These are phyloP conservation scores for Emergomyces orientalis DNA, from an alignment of 2,329 filamentous ascomycete species.

Conservation along the genomic window DNA sequence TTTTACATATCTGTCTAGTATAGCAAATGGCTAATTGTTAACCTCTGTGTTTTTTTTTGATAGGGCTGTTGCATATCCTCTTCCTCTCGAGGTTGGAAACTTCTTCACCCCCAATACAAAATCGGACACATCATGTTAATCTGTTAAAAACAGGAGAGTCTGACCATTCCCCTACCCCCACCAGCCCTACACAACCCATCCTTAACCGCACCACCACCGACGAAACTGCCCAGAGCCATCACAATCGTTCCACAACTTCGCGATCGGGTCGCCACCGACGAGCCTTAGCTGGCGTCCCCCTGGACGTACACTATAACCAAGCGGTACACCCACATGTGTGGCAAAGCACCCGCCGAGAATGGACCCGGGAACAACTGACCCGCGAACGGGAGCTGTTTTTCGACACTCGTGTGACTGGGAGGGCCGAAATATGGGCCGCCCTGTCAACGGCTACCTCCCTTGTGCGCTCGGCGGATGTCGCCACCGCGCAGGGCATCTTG, in stretches of 20 bases:
- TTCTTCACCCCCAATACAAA: not conserved
- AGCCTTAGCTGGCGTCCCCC: slow-evolving; percentile 22
- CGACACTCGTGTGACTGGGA: slow-evolving; percentile 74
- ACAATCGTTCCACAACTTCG: slow-evolving; percentile 8
- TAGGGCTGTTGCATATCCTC: slow-evolving; percentile 35
- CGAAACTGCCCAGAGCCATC: slow-evolving; percentile 10
- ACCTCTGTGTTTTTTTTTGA: not conserved
- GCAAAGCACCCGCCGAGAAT: slow-evolving; percentile 53
- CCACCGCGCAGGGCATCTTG: slow-evolving; percentile 70
- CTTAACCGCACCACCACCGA: slow-evolving; percentile 11
- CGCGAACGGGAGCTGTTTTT: slow-evolving; percentile 76
- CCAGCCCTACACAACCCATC: slow-evolving; percentile 10
- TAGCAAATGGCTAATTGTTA: not conserved
- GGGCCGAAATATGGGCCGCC: slow-evolving; percentile 70
- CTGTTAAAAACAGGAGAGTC: slow-evolving; percentile 1
- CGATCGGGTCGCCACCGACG: slow-evolving; percentile 13
- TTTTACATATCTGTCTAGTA: not conserved
- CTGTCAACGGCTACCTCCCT: slow-evolving; percentile 59
- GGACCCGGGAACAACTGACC: slow-evolving; percentile 61
- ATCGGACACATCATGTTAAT: not conserved
- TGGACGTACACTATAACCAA: slow-evolving; percentile 57
- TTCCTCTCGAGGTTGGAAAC: slow-evolving; percentile 24
- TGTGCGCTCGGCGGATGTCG: slow-evolving; percentile 53
- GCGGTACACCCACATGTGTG: slow-evolving; percentile 59
- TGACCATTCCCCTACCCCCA: slow-evolving; percentile 8